Percentiles rank a stretch among this genome's conserved stretches.
phyloP scores from a whole-genome alignment of 805 yeast species.

The Candida stauntonica region DNA sequence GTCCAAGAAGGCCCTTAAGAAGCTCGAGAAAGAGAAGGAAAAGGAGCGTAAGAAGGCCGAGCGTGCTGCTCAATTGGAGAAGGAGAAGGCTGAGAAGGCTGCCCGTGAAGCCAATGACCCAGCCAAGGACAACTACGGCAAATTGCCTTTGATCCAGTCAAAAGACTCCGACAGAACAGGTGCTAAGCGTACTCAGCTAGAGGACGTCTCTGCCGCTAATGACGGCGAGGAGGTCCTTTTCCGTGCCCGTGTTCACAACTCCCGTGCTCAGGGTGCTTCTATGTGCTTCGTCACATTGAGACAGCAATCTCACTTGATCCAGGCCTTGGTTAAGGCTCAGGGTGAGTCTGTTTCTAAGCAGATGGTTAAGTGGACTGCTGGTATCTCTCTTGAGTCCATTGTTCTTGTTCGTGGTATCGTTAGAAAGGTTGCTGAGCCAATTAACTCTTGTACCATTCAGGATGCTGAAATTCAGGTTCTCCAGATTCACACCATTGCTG shows the following conservation, averaged over 20 bases:
- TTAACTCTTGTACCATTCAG: constrained; percentile 88
- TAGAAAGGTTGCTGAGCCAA: constrained; percentile 76
- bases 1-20: constrained; percentile 92
- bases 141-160: constrained; percentile 73
- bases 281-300: constrained; percentile 87
- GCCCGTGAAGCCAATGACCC: constrained; percentile 76
- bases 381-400: constrained; percentile 82
- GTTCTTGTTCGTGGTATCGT: constrained; percentile 87
- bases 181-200: constrained; percentile 54
- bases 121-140: constrained; percentile 87
- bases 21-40: constrained; percentile 88
- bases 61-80: constrained; percentile 82
- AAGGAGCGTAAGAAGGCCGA: constrained; percentile 92
- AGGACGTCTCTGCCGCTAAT: constrained; percentile 48
- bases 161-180: constrained; percentile 62
- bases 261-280: constrained; percentile 95
- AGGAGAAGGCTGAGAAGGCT: constrained; percentile 66
- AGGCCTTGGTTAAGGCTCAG: constrained; percentile 77
- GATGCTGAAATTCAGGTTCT: constrained; percentile 79
- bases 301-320: constrained; percentile 81
- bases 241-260: constrained; percentile 91
- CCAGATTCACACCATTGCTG: constrained; percentile 72
- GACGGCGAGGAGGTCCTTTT: constrained; percentile 78
- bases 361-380: constrained; percentile 94
- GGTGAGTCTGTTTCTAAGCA: constrained; percentile 79